phyloP scores from a whole-genome alignment of 805 yeast genomes.

The Jamesozyma gamospora region DNA sequence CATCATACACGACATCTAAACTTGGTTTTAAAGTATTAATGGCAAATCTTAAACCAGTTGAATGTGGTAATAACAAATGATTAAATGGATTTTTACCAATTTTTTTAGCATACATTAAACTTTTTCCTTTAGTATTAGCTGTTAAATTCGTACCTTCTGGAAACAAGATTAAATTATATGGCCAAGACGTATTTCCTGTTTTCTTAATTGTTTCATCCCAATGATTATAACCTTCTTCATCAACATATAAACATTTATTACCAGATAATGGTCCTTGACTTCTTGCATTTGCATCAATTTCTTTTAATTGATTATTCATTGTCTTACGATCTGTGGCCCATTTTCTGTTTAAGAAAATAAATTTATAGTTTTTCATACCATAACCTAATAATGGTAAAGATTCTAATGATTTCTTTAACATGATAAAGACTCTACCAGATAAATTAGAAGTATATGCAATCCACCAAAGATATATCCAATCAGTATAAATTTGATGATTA shows the following conservation, averaged over 20 bases:
- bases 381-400: slow-evolving; percentile 68
- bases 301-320: slow-evolving; percentile 45
- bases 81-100: slow-evolving; percentile 39
- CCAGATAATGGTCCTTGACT: slow-evolving; percentile 46
- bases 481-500: slow-evolving; percentile 92
- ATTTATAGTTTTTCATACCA: slow-evolving; percentile 74
- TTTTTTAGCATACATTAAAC: slow-evolving; percentile 48
- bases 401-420: slow-evolving; percentile 65
- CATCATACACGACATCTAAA: slow-evolving; percentile 58
- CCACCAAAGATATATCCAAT: slow-evolving; percentile 92
- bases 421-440: slow-evolving; percentile 57
- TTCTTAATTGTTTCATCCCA: slow-evolving; percentile 21
- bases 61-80: slow-evolving; percentile 72
- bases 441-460: slow-evolving; percentile 56
- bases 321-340: slow-evolving; percentile 69
- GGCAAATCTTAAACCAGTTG: slow-evolving; percentile 65
- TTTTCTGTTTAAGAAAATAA: slow-evolving; percentile 71
- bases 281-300: slow-evolving; percentile 51
- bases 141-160: slow-evolving; percentile 94
- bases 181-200: slow-evolving; percentile 30
- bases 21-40: slow-evolving; percentile 46
- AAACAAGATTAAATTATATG: slow-evolving; percentile 64
- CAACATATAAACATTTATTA: slow-evolving; percentile 15
- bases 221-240: slow-evolving; percentile 19
- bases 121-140: slow-evolving; percentile 47